phyloP scores from a whole-genome alignment of 2,329 filamentous ascomycete genomes.

The Blastomyces percursus region DNA sequence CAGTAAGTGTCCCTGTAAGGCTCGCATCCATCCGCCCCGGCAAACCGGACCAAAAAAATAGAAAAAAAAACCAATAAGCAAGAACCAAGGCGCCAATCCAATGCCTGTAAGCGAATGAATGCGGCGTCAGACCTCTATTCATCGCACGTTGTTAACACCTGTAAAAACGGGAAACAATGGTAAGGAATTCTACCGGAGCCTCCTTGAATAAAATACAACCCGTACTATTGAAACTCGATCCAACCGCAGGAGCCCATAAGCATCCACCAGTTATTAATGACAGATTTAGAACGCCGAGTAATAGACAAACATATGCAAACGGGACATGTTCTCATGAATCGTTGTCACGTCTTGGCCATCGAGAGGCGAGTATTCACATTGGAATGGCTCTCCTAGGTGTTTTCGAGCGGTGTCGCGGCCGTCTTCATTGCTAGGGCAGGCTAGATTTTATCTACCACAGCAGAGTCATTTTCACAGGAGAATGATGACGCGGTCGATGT shows the following conservation, averaged over 20 bases:
- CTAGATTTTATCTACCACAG: not conserved
- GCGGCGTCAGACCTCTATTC: not conserved
- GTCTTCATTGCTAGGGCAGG: slow-evolving; percentile 4
- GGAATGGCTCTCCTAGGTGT: not conserved
- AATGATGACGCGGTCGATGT: slow-evolving; percentile 1
- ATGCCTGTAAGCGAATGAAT: not conserved
- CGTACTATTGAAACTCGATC: not conserved
- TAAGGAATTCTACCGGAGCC: not conserved
- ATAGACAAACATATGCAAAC: slow-evolving; percentile 4
- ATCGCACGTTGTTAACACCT: not conserved
- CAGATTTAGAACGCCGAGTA: not conserved
- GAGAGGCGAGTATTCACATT: slow-evolving; percentile 3
- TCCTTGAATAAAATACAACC: not conserved
- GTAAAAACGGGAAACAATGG: not conserved
- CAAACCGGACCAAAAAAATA: not conserved
- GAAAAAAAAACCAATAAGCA: not conserved
- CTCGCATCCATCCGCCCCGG: not conserved
- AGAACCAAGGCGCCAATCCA: not conserved
- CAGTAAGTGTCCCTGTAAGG: not conserved
- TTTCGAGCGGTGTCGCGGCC: not conserved
- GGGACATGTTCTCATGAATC: slow-evolving; percentile 9
- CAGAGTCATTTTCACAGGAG: not conserved
- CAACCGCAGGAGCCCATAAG: not conserved
- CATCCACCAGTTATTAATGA: slow-evolving; percentile 7
- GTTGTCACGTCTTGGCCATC: slow-evolving; percentile 8